Base-by-base conservation (phyloP, 257 asterid genomes). In the Phtheirospermum japonicum region DNA sequence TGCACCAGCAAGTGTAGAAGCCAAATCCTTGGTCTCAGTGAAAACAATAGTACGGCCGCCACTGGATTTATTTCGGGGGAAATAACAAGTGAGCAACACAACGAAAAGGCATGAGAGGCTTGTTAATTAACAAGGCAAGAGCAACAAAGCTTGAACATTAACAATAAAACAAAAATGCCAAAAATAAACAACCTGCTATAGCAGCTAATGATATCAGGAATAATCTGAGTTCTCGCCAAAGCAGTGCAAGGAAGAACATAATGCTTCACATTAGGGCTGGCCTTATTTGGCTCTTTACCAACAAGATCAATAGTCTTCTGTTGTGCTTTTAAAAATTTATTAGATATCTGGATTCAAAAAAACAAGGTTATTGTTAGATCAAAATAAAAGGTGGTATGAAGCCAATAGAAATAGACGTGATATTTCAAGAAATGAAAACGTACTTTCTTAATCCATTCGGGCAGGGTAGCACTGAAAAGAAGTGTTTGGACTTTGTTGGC, bases 211-310 rank as follows among this genome's bases (percentile, higher is more conserved):
- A 93, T 73, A 74, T 93, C 99, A 39, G 99, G 99, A 69, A 93
- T 93, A 59, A 89, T 83, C 78, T 87, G 91, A 63, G 99, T 11
- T 79, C 91, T 82, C 40, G 97, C 97, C 64, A 91, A 64, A 45
- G 65, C 79, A 42, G 96, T 85, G 82, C 99, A 93, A 42, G 99
- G 99, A 65, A 93, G 83, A 61, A 89, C 89, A 72, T 82, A 74
- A 73, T 93, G 99, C 72, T 94, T 82, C 56, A 93, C 99, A 71
- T 68, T 93, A 20, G 78, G 77, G 76, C 97, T 89, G 54, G 99
- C 99, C 76, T 93, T 93, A 97, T 89, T 93, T 75, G 83, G 89
- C 80, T 87, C 94, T 82, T 89, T 87, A 61, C 99, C 99, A 32
- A 93, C 97, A 46, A 93, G 96, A 57, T 93, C 99, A 51, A 76